phyloP scores from a whole-genome alignment of 176 grass and related monocot species.

The Juncus inflexus region DNA sequence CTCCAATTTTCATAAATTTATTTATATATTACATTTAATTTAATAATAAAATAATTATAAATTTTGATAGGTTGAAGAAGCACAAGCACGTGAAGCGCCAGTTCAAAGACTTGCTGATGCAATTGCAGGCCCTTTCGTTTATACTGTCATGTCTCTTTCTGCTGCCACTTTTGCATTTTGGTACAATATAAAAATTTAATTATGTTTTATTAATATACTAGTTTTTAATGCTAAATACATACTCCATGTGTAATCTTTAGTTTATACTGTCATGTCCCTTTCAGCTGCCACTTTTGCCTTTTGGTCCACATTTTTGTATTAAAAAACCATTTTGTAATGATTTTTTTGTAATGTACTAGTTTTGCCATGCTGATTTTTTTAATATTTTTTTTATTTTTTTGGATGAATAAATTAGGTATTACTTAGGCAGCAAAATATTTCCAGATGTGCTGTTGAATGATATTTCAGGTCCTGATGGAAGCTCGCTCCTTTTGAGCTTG shows the following conservation, averaged over 20 bases:
- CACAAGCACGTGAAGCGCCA: constrained; percentile 83
- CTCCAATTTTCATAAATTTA: constrained; percentile 1
- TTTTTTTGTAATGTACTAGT: constrained; percentile 16
- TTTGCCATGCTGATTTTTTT: no score
- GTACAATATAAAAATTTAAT: no score
- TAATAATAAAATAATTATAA: constrained; percentile 12
- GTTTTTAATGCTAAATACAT: no score
- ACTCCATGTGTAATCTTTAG: constrained; percentile 45
- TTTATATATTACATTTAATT: constrained; percentile 15
- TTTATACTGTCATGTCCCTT: constrained; percentile 80
- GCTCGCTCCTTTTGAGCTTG: constrained; percentile 83
- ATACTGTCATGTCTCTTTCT: constrained; percentile 79
- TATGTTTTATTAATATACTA: constrained; percentile 22
- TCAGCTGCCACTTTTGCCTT: constrained; percentile 86
- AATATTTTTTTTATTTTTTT: not conserved
- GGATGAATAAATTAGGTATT: constrained; percentile 55
- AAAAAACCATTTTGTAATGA: not conserved
- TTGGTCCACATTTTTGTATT: constrained; percentile 37
- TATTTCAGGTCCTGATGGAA: constrained; percentile 82
- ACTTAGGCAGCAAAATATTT: constrained; percentile 76
- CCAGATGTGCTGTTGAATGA: constrained; percentile 91
- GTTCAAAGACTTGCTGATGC: constrained; percentile 91
- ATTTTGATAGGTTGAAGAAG: constrained; percentile 82
- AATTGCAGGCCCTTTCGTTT: constrained; percentile 97
- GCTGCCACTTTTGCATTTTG: constrained; percentile 88